Evolutionary conservation across 345 rosid species (phyloP).

Genomic region (Gossypium raimondii): DNA sequence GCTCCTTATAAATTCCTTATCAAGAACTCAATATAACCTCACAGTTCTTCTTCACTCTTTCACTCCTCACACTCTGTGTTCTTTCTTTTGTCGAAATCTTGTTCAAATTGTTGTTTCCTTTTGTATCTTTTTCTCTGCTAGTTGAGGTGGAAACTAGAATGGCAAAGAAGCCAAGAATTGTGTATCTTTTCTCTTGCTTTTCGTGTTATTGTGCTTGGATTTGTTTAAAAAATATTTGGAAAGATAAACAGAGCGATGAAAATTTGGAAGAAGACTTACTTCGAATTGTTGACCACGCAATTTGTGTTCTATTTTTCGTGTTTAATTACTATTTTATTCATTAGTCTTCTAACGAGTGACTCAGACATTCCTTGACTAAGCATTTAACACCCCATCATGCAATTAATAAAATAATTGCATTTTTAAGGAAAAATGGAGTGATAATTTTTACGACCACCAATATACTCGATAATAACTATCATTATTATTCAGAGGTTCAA

Average conservation of each 20-base stretch:
- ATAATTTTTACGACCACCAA: not conserved
- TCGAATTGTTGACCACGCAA: no score
- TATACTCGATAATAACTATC: not conserved
- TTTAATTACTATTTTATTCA: no score
- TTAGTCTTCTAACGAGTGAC: no score
- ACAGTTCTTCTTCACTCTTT: conserved; percentile 6
- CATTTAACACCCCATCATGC: not conserved
- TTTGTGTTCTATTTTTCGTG: no score
- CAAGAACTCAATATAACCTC: conserved; percentile 26
- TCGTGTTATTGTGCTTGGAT: no score
- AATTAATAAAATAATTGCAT: no score
- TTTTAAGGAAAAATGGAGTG: not conserved
- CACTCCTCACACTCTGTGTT: conserved; percentile 9
- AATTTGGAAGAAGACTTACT: no score
- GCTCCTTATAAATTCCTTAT: conserved; percentile 37
- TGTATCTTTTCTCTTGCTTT: no score
- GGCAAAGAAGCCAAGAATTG: conserved; percentile 87
- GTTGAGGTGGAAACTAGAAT: conserved; percentile 31
- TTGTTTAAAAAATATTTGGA: no score
- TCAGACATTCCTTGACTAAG: no score
- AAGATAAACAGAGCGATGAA: no score
- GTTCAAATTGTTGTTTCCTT: not conserved
- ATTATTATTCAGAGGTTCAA: not conserved
- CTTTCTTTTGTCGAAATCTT: not conserved
- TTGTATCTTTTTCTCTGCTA: not conserved